Evolutionary conservation across 2,329 filamentous ascomycete species (phyloP), one percentile per base, ranked within the genome.

Genomic region (Arachnomyces sp.): DNA sequence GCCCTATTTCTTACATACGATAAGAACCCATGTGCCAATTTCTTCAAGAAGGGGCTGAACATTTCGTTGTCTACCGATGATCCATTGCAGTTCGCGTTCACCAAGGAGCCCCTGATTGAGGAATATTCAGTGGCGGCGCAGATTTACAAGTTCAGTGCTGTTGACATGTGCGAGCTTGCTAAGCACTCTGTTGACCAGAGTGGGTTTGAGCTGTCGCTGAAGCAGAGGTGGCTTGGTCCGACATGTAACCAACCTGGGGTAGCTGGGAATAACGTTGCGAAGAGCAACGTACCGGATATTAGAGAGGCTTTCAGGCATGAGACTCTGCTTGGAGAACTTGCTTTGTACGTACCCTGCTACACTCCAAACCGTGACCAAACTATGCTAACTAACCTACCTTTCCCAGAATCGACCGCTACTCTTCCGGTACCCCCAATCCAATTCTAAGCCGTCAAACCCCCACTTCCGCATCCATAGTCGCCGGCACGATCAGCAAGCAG

Each of bases 141-240:
- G 64, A 98, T 98, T 43, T 98, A 96, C 69, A 96, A 96, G 66
- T 77, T 98, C 30, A 93, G 82, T 55, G 84, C 90, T 1, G 89
- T 96, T 3, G 92, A 98, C 56, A 98, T 98, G 92, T 96, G 92
- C 58, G 92, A 98, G 65, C 66, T 98, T 42, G 92, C 92, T 16
- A 94, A 94, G 65, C 90, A 96, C 60, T 94, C 87, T 7, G 92
- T 98, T 31, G 79, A 82, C 53, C 92, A 98, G 61, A 94, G 87
- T 59, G 92, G 92, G 5, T 98, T 94, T 56, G 92, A 98, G 59
- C 72, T 84, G 52, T 76, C 80, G 9, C 72, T 96, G 54, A 98
- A 98, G 65, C 80, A 89, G 56, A 79, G 88, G 60, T 98, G 90
- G 90, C 70, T 98, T 3, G 92, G 92, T 2, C 70, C 74, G 25